phyloP scores from a whole-genome alignment of 495 filamentous ascomycete species.

The Durotheca rogersii region DNA sequence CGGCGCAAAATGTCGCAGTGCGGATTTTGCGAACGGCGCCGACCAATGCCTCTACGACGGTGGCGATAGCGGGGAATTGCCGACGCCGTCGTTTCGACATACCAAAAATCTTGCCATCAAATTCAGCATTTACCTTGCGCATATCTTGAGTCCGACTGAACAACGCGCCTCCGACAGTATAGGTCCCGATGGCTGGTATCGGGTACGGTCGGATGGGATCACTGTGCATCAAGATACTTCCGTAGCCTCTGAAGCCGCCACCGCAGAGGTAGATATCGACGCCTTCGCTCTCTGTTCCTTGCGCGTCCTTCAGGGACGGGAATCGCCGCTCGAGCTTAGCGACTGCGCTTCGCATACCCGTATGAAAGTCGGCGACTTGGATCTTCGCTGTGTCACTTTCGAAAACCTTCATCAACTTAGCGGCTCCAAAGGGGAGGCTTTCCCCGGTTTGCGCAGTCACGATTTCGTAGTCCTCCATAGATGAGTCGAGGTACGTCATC shows the following conservation, averaged over 20 bases:
- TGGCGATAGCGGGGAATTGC: constrained; percentile 82
- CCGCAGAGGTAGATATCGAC: constrained; percentile 83
- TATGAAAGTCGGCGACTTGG: constrained; percentile 49
- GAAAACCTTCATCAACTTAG: constrained; percentile 68
- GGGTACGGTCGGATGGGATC: constrained; percentile 73
- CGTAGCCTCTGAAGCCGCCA: constrained; percentile 89
- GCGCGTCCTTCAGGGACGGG: constrained; percentile 49
- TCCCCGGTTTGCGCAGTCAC: constrained; percentile 49
- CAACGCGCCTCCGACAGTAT: constrained; percentile 58
- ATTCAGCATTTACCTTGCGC: constrained; percentile 54
- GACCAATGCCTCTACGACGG: constrained; percentile 71
- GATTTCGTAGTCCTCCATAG: constrained; percentile 41
- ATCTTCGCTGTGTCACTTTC: constrained; percentile 45
- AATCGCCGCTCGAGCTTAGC: constrained; percentile 59
- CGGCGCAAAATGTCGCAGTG: constrained; percentile 78
- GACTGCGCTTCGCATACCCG: constrained; percentile 65
- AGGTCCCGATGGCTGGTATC: constrained; percentile 82
- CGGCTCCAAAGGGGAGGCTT: constrained; percentile 82
- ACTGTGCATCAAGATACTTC: constrained; percentile 75
- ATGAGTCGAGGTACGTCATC: constrained; percentile 78
- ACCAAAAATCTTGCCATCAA: constrained; percentile 67
- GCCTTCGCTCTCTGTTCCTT: constrained; percentile 50
- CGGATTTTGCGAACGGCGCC: constrained; percentile 68
- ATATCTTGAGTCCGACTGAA: constrained; percentile 65
- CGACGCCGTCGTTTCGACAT: constrained; percentile 77